These are phyloP conservation scores for Eucalyptus brandiana DNA, from an alignment of 345 rosid genomes.

Conservation along the genomic window DNA sequence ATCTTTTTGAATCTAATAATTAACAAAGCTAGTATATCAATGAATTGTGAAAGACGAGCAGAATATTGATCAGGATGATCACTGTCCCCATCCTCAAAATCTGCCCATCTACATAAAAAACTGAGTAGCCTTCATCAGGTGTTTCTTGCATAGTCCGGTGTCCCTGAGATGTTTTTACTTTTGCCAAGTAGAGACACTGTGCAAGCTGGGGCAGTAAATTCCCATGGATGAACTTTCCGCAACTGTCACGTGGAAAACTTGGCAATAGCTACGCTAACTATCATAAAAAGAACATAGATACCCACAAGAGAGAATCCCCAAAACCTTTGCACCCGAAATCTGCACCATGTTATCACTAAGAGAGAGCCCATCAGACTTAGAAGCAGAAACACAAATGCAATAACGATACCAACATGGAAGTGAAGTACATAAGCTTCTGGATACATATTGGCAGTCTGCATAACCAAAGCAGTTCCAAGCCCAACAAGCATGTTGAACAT, in stretches of 20 bases:
- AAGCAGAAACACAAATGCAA: constrained; percentile 86
- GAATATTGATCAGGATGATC: neutral
- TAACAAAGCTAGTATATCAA: neutral
- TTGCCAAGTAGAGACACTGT: neutral
- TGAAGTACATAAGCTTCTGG: constrained; percentile 73
- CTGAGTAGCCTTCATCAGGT: neutral
- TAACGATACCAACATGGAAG: constrained; percentile 73
- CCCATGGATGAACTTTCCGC: neutral
- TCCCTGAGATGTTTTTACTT: neutral
- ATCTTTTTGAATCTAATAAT: neutral
- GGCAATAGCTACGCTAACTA: constrained; percentile 58
- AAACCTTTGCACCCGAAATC: constrained; percentile 81
- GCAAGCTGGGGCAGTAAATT: neutral
- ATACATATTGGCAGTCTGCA: constrained; percentile 62
- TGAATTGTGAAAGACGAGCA: neutral
- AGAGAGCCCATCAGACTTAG: constrained; percentile 91
- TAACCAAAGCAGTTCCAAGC: constrained; percentile 71
- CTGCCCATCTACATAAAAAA: neutral
- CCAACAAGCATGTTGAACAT: constrained; percentile 99
- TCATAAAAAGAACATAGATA: constrained; percentile 56
- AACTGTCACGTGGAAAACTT: constrained; percentile 33
- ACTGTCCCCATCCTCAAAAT: neutral
- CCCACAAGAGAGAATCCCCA: constrained; percentile 98
- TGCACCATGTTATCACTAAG: constrained; percentile 81
- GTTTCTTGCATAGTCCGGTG: neutral